Conservation (phyloP, 1,284 basidiomycete genomes). For the Pyrrhoderma noxium region DNA sequence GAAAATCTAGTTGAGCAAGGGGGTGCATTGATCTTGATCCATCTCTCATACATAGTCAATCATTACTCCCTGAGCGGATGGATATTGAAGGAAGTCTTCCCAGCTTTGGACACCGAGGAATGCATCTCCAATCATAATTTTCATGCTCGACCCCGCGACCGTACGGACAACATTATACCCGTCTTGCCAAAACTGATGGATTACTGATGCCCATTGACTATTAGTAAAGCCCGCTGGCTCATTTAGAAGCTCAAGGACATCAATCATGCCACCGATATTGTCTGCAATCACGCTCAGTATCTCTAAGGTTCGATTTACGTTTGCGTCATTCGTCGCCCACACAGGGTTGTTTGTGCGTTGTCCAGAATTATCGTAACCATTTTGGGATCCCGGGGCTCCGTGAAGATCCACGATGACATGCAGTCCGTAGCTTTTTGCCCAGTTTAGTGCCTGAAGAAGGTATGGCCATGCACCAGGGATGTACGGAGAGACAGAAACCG, state of each 20-base stretch:
- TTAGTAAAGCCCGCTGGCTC: conserved; percentile 50
- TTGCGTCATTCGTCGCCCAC: conserved; percentile 53
- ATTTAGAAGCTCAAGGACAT: conserved; percentile 59
- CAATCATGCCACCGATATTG: conserved; percentile 48
- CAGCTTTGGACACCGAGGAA: conserved; percentile 64
- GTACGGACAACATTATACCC: conserved; percentile 50
- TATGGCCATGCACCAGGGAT: conserved; percentile 63
- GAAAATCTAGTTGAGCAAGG: not conserved
- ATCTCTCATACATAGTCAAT: conserved; percentile 49
- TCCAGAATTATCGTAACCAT: conserved; percentile 82
- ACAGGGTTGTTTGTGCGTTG: conserved; percentile 53
- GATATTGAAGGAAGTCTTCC: conserved; percentile 51
- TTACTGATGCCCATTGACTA: conserved; percentile 33
- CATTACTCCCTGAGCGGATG: conserved; percentile 44
- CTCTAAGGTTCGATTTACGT: conserved; percentile 59
- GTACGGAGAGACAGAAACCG: conserved; percentile 48
- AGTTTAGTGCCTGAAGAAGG: conserved; percentile 54
- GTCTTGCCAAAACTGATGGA: conserved; percentile 47
- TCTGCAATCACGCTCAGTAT: conserved; percentile 51
- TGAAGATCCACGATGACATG: conserved; percentile 68
- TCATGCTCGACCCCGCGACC: conserved; percentile 36
- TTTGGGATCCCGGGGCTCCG: conserved; percentile 64
- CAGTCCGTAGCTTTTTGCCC: conserved; percentile 52
- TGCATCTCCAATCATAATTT: conserved; percentile 68
- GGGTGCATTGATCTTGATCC: conserved; percentile 16